A percentile compares a stretch with the other conserved stretches of the same genome.
These are phyloP conservation scores for Alternaria sp. DNA, from an alignment of 2,329 filamentous ascomycete species.

Conservation along the genomic window DNA sequence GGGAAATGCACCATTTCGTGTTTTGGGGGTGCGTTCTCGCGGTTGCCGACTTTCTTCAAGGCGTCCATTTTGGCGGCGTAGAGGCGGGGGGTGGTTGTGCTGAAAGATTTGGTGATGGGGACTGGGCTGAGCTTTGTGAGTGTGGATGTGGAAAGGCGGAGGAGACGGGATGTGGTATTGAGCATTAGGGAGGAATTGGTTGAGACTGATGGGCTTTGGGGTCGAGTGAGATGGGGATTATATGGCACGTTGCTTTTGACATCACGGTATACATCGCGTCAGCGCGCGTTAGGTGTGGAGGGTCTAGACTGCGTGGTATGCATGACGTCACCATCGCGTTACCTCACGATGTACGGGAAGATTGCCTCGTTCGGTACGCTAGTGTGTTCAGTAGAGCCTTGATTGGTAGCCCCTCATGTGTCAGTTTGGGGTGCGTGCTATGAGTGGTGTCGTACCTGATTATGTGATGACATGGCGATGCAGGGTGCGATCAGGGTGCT, in stretches of 20 bases:
- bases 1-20: constrained; percentile 67
- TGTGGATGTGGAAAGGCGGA: constrained; percentile 7
- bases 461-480: constrained; percentile 12
- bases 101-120: constrained; percentile 4
- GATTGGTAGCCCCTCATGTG: not conserved
- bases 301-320: constrained; percentile 1
- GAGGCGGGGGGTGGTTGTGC: not conserved
- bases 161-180: constrained; percentile 24
- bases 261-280: not conserved
- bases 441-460: constrained; percentile 16
- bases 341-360: constrained; percentile 3
- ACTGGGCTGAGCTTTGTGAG: not conserved
- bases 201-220: not conserved
- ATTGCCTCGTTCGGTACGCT: constrained; percentile 1
- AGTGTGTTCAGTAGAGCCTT: not conserved
- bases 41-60: constrained; percentile 37
- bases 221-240: not conserved
- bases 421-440: not conserved
- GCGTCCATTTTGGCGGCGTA: constrained; percentile 22
- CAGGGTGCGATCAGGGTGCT: not conserved
- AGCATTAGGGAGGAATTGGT: constrained; percentile 26
- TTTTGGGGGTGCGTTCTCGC: constrained; percentile 34
- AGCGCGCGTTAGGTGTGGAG: constrained; percentile 5
- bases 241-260: not conserved
- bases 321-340: constrained; percentile 20